These are phyloP conservation scores for Ambrosia artemisiifolia DNA, from an alignment of 129 eudicot genomes.

Conservation along the genomic window DNA sequence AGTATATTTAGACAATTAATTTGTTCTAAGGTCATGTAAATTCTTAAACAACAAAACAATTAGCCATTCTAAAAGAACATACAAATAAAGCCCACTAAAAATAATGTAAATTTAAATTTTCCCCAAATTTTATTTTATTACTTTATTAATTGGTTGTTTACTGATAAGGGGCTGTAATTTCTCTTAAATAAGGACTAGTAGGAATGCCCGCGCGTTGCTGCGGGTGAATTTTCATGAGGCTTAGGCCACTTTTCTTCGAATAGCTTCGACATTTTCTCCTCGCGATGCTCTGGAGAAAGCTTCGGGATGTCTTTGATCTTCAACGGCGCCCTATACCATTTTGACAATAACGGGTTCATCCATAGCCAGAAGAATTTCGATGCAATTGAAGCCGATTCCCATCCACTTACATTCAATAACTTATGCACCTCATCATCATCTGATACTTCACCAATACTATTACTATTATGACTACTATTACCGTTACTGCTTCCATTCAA, in stretches of 20 bases:
- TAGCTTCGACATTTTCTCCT: slow-evolving; percentile 61
- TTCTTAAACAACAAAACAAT: no score
- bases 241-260: slow-evolving; percentile 83
- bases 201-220: no score
- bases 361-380: slow-evolving; percentile 79
- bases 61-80: no score
- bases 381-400: slow-evolving; percentile 56
- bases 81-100: no score
- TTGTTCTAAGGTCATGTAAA: no score
- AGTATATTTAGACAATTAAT: no score
- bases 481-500: not conserved
- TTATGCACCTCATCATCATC: slow-evolving; percentile 30
- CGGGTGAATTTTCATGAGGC: slow-evolving; percentile 60
- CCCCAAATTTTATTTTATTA: no score
- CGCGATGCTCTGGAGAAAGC: slow-evolving; percentile 72
- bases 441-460: slow-evolving; percentile 12
- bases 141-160: no score
- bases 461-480: not conserved
- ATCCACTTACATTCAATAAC: slow-evolving; percentile 48
- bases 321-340: slow-evolving; percentile 53
- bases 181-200: no score
- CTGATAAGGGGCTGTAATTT: no score
- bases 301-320: slow-evolving; percentile 65
- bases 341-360: slow-evolving; percentile 70
- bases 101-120: no score